These are phyloP conservation scores for Rubia yunnanensis DNA, from an alignment of 257 asterid genomes.

Conservation along the genomic window DNA sequence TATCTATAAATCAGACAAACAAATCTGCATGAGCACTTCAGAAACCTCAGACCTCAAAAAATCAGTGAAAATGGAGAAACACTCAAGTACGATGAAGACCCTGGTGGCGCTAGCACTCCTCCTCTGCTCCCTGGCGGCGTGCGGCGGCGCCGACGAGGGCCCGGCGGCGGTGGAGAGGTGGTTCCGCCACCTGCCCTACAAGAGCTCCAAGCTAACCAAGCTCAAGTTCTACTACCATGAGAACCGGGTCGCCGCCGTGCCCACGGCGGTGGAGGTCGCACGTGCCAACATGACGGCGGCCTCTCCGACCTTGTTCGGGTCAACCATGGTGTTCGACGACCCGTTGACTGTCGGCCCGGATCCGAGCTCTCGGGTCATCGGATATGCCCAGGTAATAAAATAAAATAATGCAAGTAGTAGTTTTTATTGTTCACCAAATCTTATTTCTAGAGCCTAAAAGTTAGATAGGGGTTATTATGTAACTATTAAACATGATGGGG, in stretches of 20 bases:
- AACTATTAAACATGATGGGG: too few relatives aligned
- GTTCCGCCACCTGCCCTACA: slow-evolving; percentile 18
- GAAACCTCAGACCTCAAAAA: background rate
- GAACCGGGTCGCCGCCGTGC: slow-evolving; percentile 37
- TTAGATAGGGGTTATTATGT: too few relatives aligned
- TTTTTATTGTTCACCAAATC: too few relatives aligned
- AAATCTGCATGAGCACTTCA: background rate
- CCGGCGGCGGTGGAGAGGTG: slow-evolving; percentile 7
- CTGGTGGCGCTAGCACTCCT: background rate
- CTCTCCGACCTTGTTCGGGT: slow-evolving; percentile 35
- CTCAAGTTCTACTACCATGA: slow-evolving; percentile 63
- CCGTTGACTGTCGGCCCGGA: slow-evolving; percentile 52
- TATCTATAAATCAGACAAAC: too few relatives aligned
- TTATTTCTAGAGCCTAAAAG: too few relatives aligned
- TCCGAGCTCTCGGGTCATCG: slow-evolving; percentile 4
- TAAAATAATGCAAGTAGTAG: too few relatives aligned
- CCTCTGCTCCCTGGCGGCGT: background rate
- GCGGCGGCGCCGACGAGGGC: background rate
- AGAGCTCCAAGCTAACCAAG: slow-evolving; percentile 34
- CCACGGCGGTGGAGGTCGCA: slow-evolving; percentile 40
- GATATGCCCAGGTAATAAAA: slow-evolving; percentile 11
- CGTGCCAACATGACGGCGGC: slow-evolving; percentile 21
- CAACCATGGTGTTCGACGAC: slow-evolving; percentile 42
- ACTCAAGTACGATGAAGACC: background rate
- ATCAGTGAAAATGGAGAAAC: background rate